Percentiles rank a stretch among this genome's conserved stretches.
Evolutionary conservation across 2,329 filamentous ascomycete genomes (phyloP).

Genomic region (Lomentospora prolificans): DNA sequence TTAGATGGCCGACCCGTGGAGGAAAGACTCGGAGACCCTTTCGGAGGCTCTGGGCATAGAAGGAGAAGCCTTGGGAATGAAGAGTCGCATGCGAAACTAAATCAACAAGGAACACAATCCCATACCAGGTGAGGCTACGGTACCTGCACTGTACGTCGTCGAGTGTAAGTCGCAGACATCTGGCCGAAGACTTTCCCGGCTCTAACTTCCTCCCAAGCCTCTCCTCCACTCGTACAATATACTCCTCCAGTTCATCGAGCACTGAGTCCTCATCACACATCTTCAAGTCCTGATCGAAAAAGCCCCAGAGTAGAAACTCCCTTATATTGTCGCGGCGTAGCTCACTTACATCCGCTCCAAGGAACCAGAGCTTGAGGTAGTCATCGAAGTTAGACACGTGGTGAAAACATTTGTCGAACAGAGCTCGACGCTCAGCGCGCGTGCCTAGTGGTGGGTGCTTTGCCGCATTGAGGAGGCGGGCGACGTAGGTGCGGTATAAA

Average conservation of each 20-base stretch:
- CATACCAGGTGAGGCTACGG: slow-evolving; percentile 55
- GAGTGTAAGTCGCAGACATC: slow-evolving; percentile 53
- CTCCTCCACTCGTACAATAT: slow-evolving; percentile 42
- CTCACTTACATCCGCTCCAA: slow-evolving; percentile 45
- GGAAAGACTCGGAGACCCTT: slow-evolving; percentile 38
- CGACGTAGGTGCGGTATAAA: slow-evolving; percentile 32
- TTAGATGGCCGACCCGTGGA: slow-evolving; percentile 40
- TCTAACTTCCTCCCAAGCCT: slow-evolving; percentile 39
- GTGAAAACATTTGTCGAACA: slow-evolving; percentile 47
- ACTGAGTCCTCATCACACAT: slow-evolving; percentile 16
- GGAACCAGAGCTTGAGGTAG: slow-evolving; percentile 57
- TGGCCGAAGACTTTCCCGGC: slow-evolving; percentile 44
- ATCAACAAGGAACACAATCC: slow-evolving; percentile 45
- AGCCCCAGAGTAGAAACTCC: slow-evolving; percentile 59
- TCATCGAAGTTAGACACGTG: slow-evolving; percentile 43
- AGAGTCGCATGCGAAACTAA: slow-evolving; percentile 37
- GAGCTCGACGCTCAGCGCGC: slow-evolving; percentile 35
- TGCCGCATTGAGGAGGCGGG: slow-evolving; percentile 27
- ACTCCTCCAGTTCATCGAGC: slow-evolving; percentile 32
- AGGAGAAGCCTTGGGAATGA: slow-evolving; percentile 38
- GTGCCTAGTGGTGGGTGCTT: slow-evolving; percentile 31
- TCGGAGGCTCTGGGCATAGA: slow-evolving; percentile 33
- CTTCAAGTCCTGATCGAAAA: slow-evolving; percentile 38
- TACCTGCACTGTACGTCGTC: slow-evolving; percentile 52
- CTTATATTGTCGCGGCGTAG: slow-evolving; percentile 58